These are phyloP conservation scores for Geosmithia morbida DNA, from an alignment of 2,329 filamentous ascomycete species.

Conservation along the genomic window DNA sequence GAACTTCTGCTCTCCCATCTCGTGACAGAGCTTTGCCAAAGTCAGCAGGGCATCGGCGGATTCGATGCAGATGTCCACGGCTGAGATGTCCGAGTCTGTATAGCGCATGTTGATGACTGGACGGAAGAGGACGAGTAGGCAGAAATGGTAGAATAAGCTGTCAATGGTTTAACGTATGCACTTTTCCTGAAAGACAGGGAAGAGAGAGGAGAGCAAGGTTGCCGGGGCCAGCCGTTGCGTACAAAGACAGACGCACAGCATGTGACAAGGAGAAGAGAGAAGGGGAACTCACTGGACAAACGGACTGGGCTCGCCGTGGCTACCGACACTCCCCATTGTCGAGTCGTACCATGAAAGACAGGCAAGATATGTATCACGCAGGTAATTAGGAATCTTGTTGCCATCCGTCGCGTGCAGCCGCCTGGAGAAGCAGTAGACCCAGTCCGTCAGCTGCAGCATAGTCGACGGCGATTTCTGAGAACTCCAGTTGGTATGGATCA, in stretches of 20 bases:
- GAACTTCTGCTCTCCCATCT: not conserved
- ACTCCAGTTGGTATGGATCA: not conserved
- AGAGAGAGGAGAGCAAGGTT: not conserved
- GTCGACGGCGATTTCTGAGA: not conserved
- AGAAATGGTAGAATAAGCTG: slow-evolving; percentile 2
- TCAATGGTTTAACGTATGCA: not conserved
- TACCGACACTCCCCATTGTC: not conserved
- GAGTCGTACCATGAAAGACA: slow-evolving; percentile 1
- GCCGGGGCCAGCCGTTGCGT: not conserved
- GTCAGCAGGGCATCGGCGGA: not conserved
- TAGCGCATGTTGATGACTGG: not conserved
- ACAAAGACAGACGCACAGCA: not conserved
- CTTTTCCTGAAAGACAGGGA: not conserved
- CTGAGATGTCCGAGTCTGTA: not conserved
- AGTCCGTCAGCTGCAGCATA: slow-evolving; percentile 1
- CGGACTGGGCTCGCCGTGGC: not conserved
- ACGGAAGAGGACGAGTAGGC: slow-evolving; percentile 1
- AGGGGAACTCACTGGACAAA: not conserved
- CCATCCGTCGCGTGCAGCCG: not conserved
- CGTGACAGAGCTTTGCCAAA: not conserved
- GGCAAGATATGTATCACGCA: not conserved
- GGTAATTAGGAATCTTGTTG: not conserved
- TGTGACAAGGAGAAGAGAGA: not conserved
- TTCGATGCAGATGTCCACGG: not conserved
- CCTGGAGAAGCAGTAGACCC: slow-evolving; percentile 1